Evolutionary conservation across 192 early-diverging fungal species (phyloP).

Genomic region (Entomortierella beljakovae): DNA sequence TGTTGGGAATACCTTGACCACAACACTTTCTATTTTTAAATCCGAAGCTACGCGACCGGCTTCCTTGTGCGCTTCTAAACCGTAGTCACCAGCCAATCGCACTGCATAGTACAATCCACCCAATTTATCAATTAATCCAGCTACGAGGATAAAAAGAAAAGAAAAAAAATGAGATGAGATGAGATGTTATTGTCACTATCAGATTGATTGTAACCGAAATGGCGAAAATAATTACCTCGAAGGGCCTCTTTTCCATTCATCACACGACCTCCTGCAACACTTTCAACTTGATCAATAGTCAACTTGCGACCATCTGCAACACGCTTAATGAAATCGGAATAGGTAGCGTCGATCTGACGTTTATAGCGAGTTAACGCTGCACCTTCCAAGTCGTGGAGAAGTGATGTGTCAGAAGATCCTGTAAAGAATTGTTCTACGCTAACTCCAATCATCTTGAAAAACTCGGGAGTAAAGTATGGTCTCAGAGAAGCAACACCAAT

Average conservation of each 20-base stretch:
- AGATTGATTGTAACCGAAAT: neutral
- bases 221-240: slow-evolving; percentile 20
- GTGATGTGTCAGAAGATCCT: slow-evolving; percentile 59
- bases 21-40: slow-evolving; percentile 52
- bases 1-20: slow-evolving; percentile 60
- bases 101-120: slow-evolving; percentile 65
- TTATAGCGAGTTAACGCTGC: slow-evolving; percentile 60
- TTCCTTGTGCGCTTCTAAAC: slow-evolving; percentile 50
- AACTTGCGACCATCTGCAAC: slow-evolving; percentile 70
- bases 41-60: slow-evolving; percentile 30
- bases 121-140: slow-evolving; percentile 73
- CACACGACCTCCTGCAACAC: slow-evolving; percentile 71
- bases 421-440: slow-evolving; percentile 69
- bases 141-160: neutral
- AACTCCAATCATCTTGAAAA: slow-evolving; percentile 69
- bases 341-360: slow-evolving; percentile 60
- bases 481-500: slow-evolving; percentile 74
- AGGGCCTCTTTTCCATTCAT: slow-evolving; percentile 71
- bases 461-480: slow-evolving; percentile 65
- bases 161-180: slow-evolving; percentile 1
- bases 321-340: slow-evolving; percentile 64
- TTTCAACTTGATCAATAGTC: slow-evolving; percentile 61
- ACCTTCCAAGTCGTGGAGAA: slow-evolving; percentile 61
- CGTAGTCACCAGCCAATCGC: slow-evolving; percentile 52
- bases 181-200: neutral